Conservation (phyloP, 352 stramenopile species). For the Globisporangium spinosum region DNA sequence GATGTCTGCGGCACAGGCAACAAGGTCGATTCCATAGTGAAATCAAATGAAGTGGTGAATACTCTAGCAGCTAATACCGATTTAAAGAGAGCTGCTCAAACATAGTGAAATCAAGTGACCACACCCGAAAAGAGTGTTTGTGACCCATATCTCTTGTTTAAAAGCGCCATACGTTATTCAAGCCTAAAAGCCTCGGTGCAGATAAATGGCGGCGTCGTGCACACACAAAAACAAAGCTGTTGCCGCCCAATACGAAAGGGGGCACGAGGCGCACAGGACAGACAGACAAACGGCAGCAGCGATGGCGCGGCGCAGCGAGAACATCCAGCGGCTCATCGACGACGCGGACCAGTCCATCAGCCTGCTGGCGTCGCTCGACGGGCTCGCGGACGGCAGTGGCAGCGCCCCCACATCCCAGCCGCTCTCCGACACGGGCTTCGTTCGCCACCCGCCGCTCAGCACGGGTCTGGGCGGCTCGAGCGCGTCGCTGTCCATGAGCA, state of each 20-base stretch:
- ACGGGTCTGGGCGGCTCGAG: slow-evolving; percentile 17
- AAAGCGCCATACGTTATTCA: background rate
- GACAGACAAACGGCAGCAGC: slow-evolving; percentile 4
- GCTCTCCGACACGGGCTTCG: background rate
- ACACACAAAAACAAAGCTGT: background rate
- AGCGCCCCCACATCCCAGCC: background rate
- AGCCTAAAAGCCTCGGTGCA: background rate
- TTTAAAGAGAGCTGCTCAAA: no score
- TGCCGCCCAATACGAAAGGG: background rate
- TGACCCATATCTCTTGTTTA: no score
- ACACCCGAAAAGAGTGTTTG: no score
- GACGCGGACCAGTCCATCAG: slow-evolving; percentile 64
- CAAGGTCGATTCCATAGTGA: no score
- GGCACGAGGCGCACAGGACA: background rate
- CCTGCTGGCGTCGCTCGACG: slow-evolving; percentile 62
- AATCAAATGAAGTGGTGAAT: no score
- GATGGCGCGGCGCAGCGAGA: slow-evolving; percentile 38
- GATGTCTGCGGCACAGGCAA: slow-evolving; percentile 12
- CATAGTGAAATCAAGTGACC: no score
- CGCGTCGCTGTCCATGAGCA: slow-evolving; percentile 19
- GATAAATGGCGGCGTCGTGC: background rate
- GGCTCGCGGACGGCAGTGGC: background rate
- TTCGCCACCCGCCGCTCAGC: slow-evolving; percentile 12
- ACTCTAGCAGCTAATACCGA: no score
- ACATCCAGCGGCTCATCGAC: slow-evolving; percentile 73